Evolutionary conservation across 352 stramenopile species (phyloP), one percentile per base, ranked within the genome.

Genomic region (Pythium guiyangense): DNA sequence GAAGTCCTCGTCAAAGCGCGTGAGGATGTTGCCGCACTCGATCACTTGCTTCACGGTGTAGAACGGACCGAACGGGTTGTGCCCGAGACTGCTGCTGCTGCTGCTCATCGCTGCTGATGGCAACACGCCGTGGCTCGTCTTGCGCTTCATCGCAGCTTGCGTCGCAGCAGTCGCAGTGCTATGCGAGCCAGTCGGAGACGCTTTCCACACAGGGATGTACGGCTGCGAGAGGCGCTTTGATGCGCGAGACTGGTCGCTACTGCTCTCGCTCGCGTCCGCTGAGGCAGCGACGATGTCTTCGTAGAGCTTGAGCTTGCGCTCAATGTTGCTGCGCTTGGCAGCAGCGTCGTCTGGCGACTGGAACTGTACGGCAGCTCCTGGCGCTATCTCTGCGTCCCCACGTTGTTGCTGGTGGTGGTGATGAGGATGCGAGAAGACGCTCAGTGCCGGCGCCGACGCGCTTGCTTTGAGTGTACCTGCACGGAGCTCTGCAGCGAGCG

Each of bases 21-120:
- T 66, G 31, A 88, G 55, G 20, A 70, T 60, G n/a, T 65, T 59
- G 1, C 70, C 75, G 52, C 86, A 79, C 20, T 86, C 71, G 34
- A 86, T 64, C 25, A 88, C 73, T 22, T 88, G 73, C 27, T 82
- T 84, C 25, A 72, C 47, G 1, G 71, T 77, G 59, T 88, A 88
- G 43, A 75, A 61, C 27, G 77, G 77, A n/a, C 74, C 74, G 22
- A 85, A 88, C 20, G 73, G 66, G 29, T 86, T 80, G 35, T 35
- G 53, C 18, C 39, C 27, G 60, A 61, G 31, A 10, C 22, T 22
- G 22, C 31, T 37, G 18, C 22, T 34, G 35, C 10, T 44, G 31
- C 27, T 47, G n/a, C n/a, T 35, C 3, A 34, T 10, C 6, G n/a
- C 14, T 10, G 11, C 17, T 27, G 17, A 29, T 4, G 18, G 11